These are phyloP conservation scores for Yamagishiella unicocca DNA, from an alignment of 139 green algal genomes.

Conservation along the genomic window DNA sequence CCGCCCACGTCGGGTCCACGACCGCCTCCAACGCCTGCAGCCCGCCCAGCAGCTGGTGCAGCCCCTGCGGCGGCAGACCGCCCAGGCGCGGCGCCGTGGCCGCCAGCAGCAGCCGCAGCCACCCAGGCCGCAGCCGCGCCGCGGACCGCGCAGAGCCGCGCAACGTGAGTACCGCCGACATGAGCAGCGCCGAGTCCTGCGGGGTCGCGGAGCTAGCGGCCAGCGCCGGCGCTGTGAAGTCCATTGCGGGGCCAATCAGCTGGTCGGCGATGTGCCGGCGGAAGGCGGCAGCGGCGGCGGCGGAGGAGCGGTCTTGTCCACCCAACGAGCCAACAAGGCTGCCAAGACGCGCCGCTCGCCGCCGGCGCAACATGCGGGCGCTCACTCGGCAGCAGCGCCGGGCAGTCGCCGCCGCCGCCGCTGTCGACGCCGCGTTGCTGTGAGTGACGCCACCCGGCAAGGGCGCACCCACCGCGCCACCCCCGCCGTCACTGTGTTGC, in stretches of 20 bases:
- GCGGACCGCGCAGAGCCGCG: background rate
- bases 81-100: background rate
- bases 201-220: background rate
- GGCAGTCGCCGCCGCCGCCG: background rate
- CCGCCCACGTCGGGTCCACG: background rate
- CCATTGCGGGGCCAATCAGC: background rate
- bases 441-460: too few species aligned
- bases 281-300: background rate
- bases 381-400: background rate
- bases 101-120: background rate
- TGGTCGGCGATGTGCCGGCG: background rate
- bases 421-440: background rate
- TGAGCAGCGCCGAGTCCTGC: constrained; percentile 5
- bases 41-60: background rate
- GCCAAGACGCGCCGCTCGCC: background rate
- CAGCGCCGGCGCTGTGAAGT: constrained; percentile 1
- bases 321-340: background rate
- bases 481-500: too few species aligned
- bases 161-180: background rate
- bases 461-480: too few species aligned
- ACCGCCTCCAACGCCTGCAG: background rate
- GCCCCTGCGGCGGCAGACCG: background rate
- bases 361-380: constrained; percentile 9
- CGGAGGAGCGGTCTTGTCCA: background rate
- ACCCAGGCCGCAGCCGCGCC: background rate